These are phyloP conservation scores for Naganishia sp. DNA, from an alignment of 1,284 basidiomycete species.

Conservation along the genomic window DNA sequence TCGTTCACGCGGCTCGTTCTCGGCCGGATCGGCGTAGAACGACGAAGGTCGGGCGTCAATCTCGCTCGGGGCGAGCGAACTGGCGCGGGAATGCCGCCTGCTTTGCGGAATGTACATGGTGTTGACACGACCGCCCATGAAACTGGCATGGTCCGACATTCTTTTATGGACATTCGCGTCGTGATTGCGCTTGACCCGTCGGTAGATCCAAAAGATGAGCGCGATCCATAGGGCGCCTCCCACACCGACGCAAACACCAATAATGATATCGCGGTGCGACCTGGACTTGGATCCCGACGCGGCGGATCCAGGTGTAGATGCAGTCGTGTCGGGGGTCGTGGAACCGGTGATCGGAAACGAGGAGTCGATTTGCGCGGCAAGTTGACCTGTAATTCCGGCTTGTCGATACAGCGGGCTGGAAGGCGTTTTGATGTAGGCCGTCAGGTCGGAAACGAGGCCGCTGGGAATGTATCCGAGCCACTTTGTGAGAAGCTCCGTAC, in stretches of 20 bases:
- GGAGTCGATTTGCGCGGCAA: slow-evolving; percentile 52
- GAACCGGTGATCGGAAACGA: slow-evolving; percentile 50
- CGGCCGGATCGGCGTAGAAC: slow-evolving; percentile 54
- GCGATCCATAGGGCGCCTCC: slow-evolving; percentile 52
- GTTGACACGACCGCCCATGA: slow-evolving; percentile 42
- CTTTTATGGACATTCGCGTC: slow-evolving; percentile 52
- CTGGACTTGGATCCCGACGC: slow-evolving; percentile 29
- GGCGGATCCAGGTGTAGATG: slow-evolving; percentile 25
- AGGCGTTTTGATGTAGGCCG: slow-evolving; percentile 43
- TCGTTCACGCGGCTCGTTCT: slow-evolving; percentile 44
- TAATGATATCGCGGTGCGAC: slow-evolving; percentile 49
- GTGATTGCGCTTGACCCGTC: slow-evolving; percentile 51
- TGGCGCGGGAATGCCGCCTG: slow-evolving; percentile 38
- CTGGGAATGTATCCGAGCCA: slow-evolving; percentile 54
- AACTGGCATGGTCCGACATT: slow-evolving; percentile 48
- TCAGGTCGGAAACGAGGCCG: slow-evolving; percentile 47
- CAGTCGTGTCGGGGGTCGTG: slow-evolving; percentile 13
- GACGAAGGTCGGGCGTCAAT: slow-evolving; percentile 53
- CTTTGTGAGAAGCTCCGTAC: slow-evolving; percentile 48
- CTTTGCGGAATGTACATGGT: slow-evolving; percentile 35
- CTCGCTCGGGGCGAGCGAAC: slow-evolving; percentile 50
- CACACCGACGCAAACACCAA: slow-evolving; percentile 53
- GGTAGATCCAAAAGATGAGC: slow-evolving; percentile 53
- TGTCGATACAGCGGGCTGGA: slow-evolving; percentile 53
- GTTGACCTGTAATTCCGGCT: slow-evolving; percentile 49